Evolutionary conservation across 1,284 basidiomycete genomes (phyloP).

Genomic region (Naganishia cerealis): DNA sequence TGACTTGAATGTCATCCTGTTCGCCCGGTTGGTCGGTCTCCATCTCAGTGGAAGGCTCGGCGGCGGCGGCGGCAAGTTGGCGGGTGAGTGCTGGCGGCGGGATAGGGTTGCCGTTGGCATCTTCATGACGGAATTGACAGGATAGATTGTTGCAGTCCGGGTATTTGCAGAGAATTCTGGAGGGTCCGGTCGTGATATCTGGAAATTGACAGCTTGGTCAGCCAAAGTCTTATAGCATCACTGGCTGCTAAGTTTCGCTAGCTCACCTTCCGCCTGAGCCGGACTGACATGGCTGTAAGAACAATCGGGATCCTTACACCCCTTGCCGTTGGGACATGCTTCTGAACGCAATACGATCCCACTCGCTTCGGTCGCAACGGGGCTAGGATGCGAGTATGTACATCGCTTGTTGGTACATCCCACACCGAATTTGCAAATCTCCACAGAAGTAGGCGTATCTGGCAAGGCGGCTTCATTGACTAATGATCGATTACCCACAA

Average conservation of each 20-base stretch:
- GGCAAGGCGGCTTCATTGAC: slow-evolving; percentile 36
- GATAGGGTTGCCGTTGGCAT: slow-evolving; percentile 52
- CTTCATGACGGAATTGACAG: slow-evolving; percentile 54
- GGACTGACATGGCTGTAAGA: slow-evolving; percentile 84
- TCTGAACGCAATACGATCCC: slow-evolving; percentile 91
- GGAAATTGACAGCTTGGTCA: not conserved
- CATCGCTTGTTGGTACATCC: slow-evolving; percentile 87
- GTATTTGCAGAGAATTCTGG: slow-evolving; percentile 52
- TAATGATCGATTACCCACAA: slow-evolving; percentile 42
- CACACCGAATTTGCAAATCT: slow-evolving; percentile 80
- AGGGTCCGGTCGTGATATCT: slow-evolving; percentile 47
- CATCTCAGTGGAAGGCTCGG: slow-evolving; percentile 14
- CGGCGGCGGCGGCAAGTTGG: not conserved
- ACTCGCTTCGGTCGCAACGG: slow-evolving; percentile 83
- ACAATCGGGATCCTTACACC: slow-evolving; percentile 87
- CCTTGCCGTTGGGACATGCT: slow-evolving; percentile 71
- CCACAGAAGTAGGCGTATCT: slow-evolving; percentile 52
- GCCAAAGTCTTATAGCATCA: not conserved
- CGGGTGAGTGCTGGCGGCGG: slow-evolving; percentile 50
- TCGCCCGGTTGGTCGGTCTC: slow-evolving; percentile 29
- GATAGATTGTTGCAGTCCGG: slow-evolving; percentile 53
- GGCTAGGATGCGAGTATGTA: slow-evolving; percentile 84
- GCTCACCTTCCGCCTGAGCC: slow-evolving; percentile 63
- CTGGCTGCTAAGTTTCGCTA: no score
- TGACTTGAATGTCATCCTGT: slow-evolving; percentile 33